A percentile compares a stretch with the other conserved stretches of the same genome.
Evolutionary conservation across 2,329 filamentous ascomycete genomes (phyloP).

Genomic region (Pseudogymnoascus sp.): DNA sequence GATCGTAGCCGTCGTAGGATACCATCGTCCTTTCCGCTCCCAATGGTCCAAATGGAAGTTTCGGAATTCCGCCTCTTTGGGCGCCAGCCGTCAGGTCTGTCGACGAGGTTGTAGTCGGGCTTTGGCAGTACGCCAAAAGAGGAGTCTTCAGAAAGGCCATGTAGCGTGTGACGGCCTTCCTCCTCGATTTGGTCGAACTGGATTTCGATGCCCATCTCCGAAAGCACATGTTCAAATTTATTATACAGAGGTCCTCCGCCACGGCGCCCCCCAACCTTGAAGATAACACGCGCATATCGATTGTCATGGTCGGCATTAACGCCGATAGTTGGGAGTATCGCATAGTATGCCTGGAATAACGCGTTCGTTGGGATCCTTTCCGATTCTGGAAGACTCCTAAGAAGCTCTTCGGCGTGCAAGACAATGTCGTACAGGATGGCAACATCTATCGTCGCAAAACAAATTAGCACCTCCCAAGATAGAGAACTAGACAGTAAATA

Average conservation of each 20-base stretch:
- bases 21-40: constrained; percentile 12
- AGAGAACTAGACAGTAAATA: constrained; percentile 24
- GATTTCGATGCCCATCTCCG: constrained; percentile 61
- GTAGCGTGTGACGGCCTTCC: constrained; percentile 5
- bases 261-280: constrained; percentile 63
- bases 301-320: constrained; percentile 65
- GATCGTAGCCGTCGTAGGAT: constrained; percentile 19
- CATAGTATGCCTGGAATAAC: constrained; percentile 73
- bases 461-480: background rate
- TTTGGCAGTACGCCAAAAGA: background rate
- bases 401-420: constrained; percentile 56
- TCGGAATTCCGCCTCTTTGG: constrained; percentile 26
- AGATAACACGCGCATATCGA: constrained; percentile 68
- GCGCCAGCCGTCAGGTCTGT: constrained; percentile 8
- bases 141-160: background rate
- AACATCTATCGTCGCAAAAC: constrained; percentile 51
- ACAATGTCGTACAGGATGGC: constrained; percentile 70
- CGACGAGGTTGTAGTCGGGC: background rate
- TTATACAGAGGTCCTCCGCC: constrained; percentile 51
- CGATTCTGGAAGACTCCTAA: constrained; percentile 46
- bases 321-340: constrained; percentile 61
- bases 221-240: constrained; percentile 61
- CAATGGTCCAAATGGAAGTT: constrained; percentile 23
- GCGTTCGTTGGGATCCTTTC: constrained; percentile 65
- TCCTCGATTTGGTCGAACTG: constrained; percentile 44